A percentile compares a stretch with the other conserved stretches of the same genome.
phyloP scores from a whole-genome alignment of 176 grass and related monocot genomes.

The Carex kokanica region DNA sequence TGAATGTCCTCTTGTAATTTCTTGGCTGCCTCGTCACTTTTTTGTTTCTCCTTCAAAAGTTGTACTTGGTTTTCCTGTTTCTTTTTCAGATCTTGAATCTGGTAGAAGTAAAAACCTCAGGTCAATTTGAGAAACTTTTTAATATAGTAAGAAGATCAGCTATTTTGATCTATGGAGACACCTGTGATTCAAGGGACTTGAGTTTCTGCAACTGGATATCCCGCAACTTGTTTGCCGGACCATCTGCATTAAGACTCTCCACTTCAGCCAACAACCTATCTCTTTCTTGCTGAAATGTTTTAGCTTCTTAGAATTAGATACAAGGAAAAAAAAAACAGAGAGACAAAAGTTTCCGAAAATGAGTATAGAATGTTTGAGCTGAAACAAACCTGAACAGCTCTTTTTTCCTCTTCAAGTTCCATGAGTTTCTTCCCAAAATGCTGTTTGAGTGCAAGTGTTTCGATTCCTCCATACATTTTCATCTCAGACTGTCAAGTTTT shows the following conservation, averaged over 20 bases:
- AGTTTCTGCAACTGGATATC: conserved; percentile 91
- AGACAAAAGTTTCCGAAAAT: not conserved
- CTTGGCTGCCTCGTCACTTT: conserved; percentile 95
- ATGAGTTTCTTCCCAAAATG: conserved; percentile 94
- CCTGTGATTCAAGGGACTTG: conserved; percentile 94
- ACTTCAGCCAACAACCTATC: conserved; percentile 91
- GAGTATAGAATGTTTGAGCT: not conserved
- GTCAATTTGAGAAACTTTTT: not conserved
- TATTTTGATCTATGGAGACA: conserved; percentile 19
- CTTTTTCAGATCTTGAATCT: conserved; percentile 97
- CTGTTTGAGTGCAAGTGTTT: conserved; percentile 86
- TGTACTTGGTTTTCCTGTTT: conserved; percentile 98
- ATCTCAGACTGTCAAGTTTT: conserved; percentile 75
- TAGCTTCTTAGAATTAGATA: conserved; percentile 28
- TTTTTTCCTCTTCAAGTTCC: conserved; percentile 98
- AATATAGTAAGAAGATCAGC: conserved; percentile 4
- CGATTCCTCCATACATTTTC: conserved; percentile 85
- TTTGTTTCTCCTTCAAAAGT: conserved; percentile 95
- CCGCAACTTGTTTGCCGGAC: conserved; percentile 74
- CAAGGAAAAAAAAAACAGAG: conserved; percentile 8
- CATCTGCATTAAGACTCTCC: conserved; percentile 88
- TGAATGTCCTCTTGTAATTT: conserved; percentile 99
- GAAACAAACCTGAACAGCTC: conserved; percentile 66
- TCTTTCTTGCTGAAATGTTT: conserved; percentile 86
- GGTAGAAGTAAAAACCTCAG: conserved; percentile 19